A percentile compares a stretch with the other conserved stretches of the same genome.
phyloP scores from a whole-genome alignment of 2,329 filamentous ascomycete species.

The Zymoseptoria crescenta region DNA sequence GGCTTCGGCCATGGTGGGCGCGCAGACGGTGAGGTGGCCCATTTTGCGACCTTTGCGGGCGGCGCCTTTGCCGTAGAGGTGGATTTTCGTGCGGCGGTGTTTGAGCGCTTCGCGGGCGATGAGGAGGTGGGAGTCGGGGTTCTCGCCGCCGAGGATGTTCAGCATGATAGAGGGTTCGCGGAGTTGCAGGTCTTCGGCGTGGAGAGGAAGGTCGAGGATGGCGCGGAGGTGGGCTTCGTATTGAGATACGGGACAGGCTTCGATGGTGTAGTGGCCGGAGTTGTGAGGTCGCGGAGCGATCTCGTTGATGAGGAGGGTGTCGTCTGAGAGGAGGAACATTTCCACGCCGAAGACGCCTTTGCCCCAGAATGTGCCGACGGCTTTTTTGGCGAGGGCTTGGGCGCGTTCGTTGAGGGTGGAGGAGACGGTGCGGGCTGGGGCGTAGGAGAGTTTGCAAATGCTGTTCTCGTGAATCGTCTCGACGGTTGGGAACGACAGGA shows the following conservation, averaged over 20 bases:
- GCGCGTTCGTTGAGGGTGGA: slow-evolving; percentile 55
- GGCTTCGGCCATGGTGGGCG: slow-evolving; percentile 58
- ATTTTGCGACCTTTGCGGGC: slow-evolving; percentile 88
- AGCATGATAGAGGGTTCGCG: slow-evolving; percentile 64
- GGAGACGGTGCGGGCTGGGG: slow-evolving; percentile 67
- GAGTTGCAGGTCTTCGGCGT: slow-evolving; percentile 45
- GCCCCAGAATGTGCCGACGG: slow-evolving; percentile 72
- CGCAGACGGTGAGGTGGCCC: slow-evolving; percentile 81
- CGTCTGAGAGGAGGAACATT: slow-evolving; percentile 77
- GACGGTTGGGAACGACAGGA: slow-evolving; percentile 75
- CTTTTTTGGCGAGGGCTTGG: slow-evolving; percentile 67
- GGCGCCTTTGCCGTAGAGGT: slow-evolving; percentile 83
- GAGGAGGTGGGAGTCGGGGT: slow-evolving; percentile 54
- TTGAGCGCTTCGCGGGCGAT: slow-evolving; percentile 50
- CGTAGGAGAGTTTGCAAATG: slow-evolving; percentile 88
- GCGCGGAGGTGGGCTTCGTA: slow-evolving; percentile 84
- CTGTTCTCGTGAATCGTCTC: slow-evolving; percentile 94
- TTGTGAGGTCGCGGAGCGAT: slow-evolving; percentile 80
- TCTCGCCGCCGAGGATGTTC: slow-evolving; percentile 68
- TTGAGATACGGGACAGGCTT: slow-evolving; percentile 82
- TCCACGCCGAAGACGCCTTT: slow-evolving; percentile 94
- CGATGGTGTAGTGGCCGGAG: slow-evolving; percentile 91
- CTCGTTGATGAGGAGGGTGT: slow-evolving; percentile 71
- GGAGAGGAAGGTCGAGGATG: slow-evolving; percentile 62
- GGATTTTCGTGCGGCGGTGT: slow-evolving; percentile 54